These are phyloP conservation scores for Blastobotrys peoriensis DNA, from an alignment of 805 yeast species.

Conservation along the genomic window DNA sequence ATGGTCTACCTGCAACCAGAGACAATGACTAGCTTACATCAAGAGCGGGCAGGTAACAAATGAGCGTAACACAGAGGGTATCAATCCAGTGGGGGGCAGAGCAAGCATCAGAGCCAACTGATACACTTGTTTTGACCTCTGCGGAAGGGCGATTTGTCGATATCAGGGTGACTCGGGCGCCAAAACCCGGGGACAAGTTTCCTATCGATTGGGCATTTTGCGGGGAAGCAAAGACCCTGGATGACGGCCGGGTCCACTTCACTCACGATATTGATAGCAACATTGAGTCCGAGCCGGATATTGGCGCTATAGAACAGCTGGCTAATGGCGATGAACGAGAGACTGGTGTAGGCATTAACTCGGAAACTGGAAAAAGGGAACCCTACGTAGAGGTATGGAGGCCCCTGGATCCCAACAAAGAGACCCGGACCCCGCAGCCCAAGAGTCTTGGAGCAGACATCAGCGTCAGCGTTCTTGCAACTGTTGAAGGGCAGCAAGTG, in stretches of 20 bases:
- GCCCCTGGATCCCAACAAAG: conserved; percentile 35
- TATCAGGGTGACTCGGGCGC: conserved; percentile 23
- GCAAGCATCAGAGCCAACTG: conserved; percentile 38
- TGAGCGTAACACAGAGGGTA: conserved; percentile 39
- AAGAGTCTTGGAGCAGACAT: conserved; percentile 2
- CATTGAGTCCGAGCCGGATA: conserved; percentile 30
- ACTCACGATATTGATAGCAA: conserved; percentile 17
- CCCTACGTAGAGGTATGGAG: conserved; percentile 53
- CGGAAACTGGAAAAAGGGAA: conserved; percentile 37
- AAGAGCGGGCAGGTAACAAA: no score
- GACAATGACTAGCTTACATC: no score
- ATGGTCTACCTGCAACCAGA: no score
- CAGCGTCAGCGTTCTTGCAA: conserved; percentile 18
- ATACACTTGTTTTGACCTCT: conserved; percentile 45
- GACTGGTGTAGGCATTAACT: conserved; percentile 44
- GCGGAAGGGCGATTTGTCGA: conserved; percentile 44
- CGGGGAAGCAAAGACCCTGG: conserved; percentile 18
- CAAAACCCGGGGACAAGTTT: conserved; percentile 2
- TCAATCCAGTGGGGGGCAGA: conserved; percentile 47
- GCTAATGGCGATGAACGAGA: conserved; percentile 42
- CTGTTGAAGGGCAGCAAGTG: conserved; percentile 19
- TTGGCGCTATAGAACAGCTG: conserved; percentile 40
- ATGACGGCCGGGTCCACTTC: conserved; percentile 6
- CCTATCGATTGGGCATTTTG: conserved; percentile 29
- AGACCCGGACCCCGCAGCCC: conserved; percentile 27